Evolutionary conservation across 164 flowering plant genomes (phyloP), one percentile per base, ranked within the genome.

Genomic region (Vitis labrusca): DNA sequence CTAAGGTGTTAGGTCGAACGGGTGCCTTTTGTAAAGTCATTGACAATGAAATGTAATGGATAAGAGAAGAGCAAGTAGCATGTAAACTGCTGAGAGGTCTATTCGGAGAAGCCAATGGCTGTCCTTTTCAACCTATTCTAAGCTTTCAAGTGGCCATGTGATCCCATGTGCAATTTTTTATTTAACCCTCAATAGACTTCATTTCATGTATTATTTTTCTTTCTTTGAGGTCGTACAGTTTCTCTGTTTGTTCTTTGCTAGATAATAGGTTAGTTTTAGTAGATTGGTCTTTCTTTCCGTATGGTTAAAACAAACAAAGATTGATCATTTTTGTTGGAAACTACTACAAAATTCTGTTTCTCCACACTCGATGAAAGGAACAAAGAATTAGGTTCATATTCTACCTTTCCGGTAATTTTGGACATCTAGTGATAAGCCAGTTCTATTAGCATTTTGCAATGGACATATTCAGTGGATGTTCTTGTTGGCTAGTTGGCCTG

Each of bases 111-210:
- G 5, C 13, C 14, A 1, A 51, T 51, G 4, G 54, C 54, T 51
- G 14, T 51, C 54, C 14, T 60, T 58, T 27, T 64, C 63, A 56
- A 64, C 16, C 69, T 29, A 49, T 71, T 57, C 32, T 47, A 12
- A 50, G 58, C 65, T 48, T 63, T 63, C 65, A 48, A 63, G 53
- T 63, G 53, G 65, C 65, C 65, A 48, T 63, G 65, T 63, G 65
- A 63, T 63, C 53, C 65, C 65, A 63, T 63, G 65, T 63, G 65
- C 53, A 48, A 49, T 63, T 63, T 63, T 11, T 8, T 48, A 15
- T 49, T 9, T 49, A 48, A 59, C 14, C 62, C 44, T 27, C 30
- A 59, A 11, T 9, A 30, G 32, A 2, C 16, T 44, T 47, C 8
- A n/a, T 62, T 62, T 14, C 11, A 2, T 17, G 37, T 17, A 56